Base-by-base conservation (phyloP, 2,329 filamentous ascomycete species). In the Leptographium lundbergii region DNA sequence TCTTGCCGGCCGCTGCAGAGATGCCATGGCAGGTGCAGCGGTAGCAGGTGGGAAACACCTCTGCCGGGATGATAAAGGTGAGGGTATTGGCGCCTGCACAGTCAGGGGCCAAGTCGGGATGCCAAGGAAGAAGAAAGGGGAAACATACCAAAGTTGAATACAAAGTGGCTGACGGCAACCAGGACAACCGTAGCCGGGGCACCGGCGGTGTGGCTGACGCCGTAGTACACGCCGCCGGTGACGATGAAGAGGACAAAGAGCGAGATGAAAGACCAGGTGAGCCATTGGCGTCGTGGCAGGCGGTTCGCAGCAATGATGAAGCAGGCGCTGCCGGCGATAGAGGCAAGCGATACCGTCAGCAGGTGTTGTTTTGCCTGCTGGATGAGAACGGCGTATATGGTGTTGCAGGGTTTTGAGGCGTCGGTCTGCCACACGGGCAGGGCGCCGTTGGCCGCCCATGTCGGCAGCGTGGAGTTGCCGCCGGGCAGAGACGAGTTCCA, bases 11-110 rank as follows among this genome's bases (percentile, higher is more conserved):
- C 0, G 81, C 81, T 0, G 82, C 81, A 0, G 81, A 81, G 57
- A 85, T 81, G 27, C 81, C 81, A 65, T 84, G 81, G 60, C 81
- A 84, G 0, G 81, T 82, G 56, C 77, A 82, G 48, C 83, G 77
- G 64, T 84, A 85, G 62, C 77, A 76, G 2, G 82, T 86, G 0
- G 81, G 82, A 66, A 86, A 87, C 50, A 84, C 78, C 66, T 86
- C 82, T 50, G 81, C 82, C 1, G 83, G 81, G 19, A 86, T 78
- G 58, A 85, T 79, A 65, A 86, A 85, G 0, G 81, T 85, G 13
- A 84, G 75, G 0, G 79, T 81, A 64, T 85, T 85, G 50, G 81
- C 81, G 13, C 81, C 77, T 64, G 11, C n/a, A 17, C 4, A 6
- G 36, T 45, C 11, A 25, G 36, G 4, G 17, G n/a, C 22, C 17